Base-by-base conservation (phyloP, 352 stramenopile genomes). In the Phytophthora litchii region DNA sequence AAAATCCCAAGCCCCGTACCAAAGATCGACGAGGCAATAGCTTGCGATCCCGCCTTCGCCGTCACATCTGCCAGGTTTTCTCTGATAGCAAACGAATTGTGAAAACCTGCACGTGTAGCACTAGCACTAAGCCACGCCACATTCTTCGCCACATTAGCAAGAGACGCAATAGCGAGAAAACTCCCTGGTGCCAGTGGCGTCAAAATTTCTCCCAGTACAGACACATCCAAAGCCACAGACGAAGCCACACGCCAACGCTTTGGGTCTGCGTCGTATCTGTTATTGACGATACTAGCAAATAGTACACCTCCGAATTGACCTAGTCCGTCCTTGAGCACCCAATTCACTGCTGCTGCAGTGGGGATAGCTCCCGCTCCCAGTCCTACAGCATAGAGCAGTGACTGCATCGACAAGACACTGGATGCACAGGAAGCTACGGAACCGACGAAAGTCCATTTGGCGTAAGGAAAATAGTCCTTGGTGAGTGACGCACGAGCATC, bases 11-110 rank as follows among this genome's bases (percentile, higher is more conserved):
- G 60, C 1, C 76, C 79, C 0, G 81, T 91, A 23, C 81, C 79
- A 20, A 88, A 65, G 21, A 98, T 87, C 32, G 86, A 98, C n/a
- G 95, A 91, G 16, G 94, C 74, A 50, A 99, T 98, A 19, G 74
- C 83, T 74, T 99, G 97, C 6, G 91, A 97, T 7, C 95, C 96
- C 19, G 92, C 78, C 69, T 99, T 99, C 41, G 93, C 97, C 11
- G 97, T 99, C 19, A 99, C 81, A 76, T 99, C 97, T 4, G 92
- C 96, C 25, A 99, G 78, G 76, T 98, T 99, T 46, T 92, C 83
- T 36, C 66, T 64, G 23, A 83, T 70, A 16, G 91, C 80, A 20
- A 99, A 91, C 34, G 92, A 93, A 64, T 97, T 95, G 75, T 99
- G 95, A 54, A 99, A 95, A 6, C 88, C 88, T 3, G 96, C 97